Evolutionary conservation across 2,329 filamentous ascomycete genomes (phyloP).

Genomic region (Aspergillus sp.): DNA sequence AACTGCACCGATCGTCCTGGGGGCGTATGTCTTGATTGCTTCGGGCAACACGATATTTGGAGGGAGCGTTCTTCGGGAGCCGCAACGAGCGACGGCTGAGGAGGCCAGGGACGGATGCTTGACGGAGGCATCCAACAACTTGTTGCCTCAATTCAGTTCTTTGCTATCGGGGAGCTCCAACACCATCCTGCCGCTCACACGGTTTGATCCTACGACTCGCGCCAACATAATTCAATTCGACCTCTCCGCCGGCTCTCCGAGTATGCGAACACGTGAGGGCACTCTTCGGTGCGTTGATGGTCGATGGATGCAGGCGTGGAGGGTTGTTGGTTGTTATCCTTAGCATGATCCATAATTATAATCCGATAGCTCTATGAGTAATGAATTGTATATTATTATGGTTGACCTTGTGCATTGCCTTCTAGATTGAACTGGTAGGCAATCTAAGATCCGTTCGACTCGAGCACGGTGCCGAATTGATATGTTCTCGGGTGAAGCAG

Average conservation of each 20-base stretch:
- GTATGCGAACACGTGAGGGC: not conserved
- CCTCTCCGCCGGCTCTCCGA: not conserved
- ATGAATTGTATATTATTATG: constrained; percentile 6
- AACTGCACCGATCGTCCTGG: not conserved
- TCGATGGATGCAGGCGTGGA: not conserved
- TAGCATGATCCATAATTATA: constrained; percentile 13
- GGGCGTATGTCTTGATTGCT: not conserved
- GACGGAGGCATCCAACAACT: constrained; percentile 2
- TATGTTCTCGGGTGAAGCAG: too few relatives aligned
- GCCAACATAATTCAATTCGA: too few relatives aligned
- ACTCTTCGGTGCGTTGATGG: not conserved
- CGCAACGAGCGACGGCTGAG: not conserved
- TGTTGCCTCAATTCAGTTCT: not conserved
- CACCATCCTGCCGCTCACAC: not conserved
- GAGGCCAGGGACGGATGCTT: constrained; percentile 1
- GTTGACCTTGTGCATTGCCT: not conserved
- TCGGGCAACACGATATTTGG: not conserved
- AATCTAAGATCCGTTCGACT: too few relatives aligned
- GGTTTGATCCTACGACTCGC: not conserved
- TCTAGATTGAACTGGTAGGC: not conserved
- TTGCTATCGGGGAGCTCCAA: constrained; percentile 1
- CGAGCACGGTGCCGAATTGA: too few relatives aligned
- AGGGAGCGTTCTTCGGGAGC: too few relatives aligned
- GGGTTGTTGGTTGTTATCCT: constrained; percentile 4
- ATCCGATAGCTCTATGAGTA: constrained; percentile 15